phyloP scores from a whole-genome alignment of 331 rosid genomes.

The Acacia pycnantha region DNA sequence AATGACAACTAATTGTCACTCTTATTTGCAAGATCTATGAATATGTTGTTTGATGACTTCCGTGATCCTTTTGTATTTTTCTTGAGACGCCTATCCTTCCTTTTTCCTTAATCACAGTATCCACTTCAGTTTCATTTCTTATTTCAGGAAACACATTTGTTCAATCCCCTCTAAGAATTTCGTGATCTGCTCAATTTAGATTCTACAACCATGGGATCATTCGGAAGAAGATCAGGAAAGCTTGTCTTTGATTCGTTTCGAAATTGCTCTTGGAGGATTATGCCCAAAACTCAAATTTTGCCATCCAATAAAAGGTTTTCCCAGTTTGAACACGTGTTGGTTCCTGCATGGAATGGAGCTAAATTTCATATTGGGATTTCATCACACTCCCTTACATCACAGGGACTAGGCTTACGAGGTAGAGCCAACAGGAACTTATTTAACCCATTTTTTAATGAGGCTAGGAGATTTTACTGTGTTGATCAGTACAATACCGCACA shows the following conservation, averaged over 20 bases:
- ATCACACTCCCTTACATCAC: constrained; percentile 30
- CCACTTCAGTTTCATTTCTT: neutral
- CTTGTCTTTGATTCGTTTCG: constrained; percentile 44
- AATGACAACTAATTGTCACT: neutral
- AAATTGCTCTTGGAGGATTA: constrained; percentile 38
- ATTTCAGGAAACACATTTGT: neutral
- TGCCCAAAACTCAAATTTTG: constrained; percentile 20
- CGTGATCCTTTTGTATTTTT: neutral
- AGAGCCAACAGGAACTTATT: constrained; percentile 10
- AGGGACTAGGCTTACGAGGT: constrained; percentile 24
- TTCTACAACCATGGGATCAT: constrained; percentile 40
- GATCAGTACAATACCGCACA: constrained; percentile 40
- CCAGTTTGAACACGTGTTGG: constrained; percentile 26
- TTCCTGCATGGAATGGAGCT: constrained; percentile 24
- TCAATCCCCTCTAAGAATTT: neutral
- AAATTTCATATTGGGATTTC: constrained; percentile 28
- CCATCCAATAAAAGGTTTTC: constrained; percentile 32
- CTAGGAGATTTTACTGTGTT: constrained; percentile 58
- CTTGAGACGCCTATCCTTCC: neutral
- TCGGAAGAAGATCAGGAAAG: constrained; percentile 37
- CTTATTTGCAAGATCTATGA: neutral
- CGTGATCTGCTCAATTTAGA: neutral
- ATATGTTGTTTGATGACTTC: neutral
- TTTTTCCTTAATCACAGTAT: neutral
- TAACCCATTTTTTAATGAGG: constrained; percentile 27